These are phyloP conservation scores for Malus orientalis DNA, from an alignment of 306 rosid genomes.

Conservation along the genomic window DNA sequence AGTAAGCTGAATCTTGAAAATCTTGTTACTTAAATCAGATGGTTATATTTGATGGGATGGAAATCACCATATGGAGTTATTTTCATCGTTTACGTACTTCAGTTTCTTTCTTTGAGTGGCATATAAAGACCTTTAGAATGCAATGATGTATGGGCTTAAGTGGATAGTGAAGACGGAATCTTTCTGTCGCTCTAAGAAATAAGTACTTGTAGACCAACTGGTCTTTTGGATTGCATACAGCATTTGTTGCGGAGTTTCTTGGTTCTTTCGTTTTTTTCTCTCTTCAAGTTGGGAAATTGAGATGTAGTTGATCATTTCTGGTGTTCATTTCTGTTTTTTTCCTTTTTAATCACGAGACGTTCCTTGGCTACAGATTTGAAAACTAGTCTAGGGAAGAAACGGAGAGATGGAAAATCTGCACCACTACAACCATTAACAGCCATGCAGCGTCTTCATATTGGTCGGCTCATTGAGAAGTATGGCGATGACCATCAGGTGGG, in stretches of 20 bases:
- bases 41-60: not conserved
- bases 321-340: not conserved
- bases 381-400: slow-evolving; percentile 67
- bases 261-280: not conserved
- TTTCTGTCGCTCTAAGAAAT: not conserved
- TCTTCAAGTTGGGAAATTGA: not conserved
- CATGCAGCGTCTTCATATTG: slow-evolving; percentile 60
- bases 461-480: slow-evolving; percentile 54
- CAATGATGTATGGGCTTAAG: not conserved
- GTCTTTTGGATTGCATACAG: not conserved
- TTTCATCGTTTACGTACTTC: not conserved
- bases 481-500: slow-evolving; percentile 65
- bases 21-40: not conserved
- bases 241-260: not conserved
- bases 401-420: slow-evolving; percentile 73
- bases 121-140: not conserved
- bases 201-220: not conserved
- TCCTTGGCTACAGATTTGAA: slow-evolving; percentile 56
- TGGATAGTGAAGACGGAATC: not conserved
- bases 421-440: slow-evolving; percentile 62
- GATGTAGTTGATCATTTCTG: not conserved
- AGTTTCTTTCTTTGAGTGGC: not conserved
- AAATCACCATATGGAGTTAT: not conserved
- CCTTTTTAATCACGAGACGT: not conserved
- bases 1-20: not conserved